Evolutionary conservation across 345 rosid species (phyloP).

Genomic region (Rhizophora mangle): DNA sequence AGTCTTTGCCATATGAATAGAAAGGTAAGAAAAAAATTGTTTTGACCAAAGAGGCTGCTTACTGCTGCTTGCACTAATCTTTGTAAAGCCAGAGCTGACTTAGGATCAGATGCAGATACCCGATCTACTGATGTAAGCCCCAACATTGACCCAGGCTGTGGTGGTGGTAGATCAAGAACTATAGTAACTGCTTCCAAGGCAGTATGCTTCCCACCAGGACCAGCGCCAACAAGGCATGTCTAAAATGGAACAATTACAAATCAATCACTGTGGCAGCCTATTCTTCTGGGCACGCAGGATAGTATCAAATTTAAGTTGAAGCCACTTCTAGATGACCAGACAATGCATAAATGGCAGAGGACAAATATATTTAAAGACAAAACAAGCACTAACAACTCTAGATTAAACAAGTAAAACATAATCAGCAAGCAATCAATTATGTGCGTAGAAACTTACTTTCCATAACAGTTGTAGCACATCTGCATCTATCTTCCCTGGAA

Average conservation of each 20-base stretch:
- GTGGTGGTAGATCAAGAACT: constrained; percentile 98
- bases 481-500: constrained; percentile 98
- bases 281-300: neutral
- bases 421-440: too few species aligned
- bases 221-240: constrained; percentile 99
- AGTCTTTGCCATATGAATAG: constrained; percentile 2
- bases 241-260: constrained; percentile 15
- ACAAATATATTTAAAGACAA: constrained; percentile 6
- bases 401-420: neutral
- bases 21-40: constrained; percentile 1
- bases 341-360: neutral
- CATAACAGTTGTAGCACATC: constrained; percentile 94
- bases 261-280: neutral
- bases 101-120: constrained; percentile 97
- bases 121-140: constrained; percentile 84
- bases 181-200: constrained; percentile 98
- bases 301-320: neutral
- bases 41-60: constrained; percentile 34
- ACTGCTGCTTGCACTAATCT: constrained; percentile 99
- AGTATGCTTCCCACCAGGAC: constrained; percentile 96
- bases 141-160: constrained; percentile 95
- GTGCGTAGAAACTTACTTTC: constrained; percentile 53
- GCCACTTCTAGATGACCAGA: constrained; percentile 4
- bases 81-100: constrained; percentile 94
- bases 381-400: neutral